A percentile compares a stretch with the other conserved stretches of the same genome.
Evolutionary conservation across 345 rosid genomes (phyloP).

Genomic region (Corchorus capsularis): DNA sequence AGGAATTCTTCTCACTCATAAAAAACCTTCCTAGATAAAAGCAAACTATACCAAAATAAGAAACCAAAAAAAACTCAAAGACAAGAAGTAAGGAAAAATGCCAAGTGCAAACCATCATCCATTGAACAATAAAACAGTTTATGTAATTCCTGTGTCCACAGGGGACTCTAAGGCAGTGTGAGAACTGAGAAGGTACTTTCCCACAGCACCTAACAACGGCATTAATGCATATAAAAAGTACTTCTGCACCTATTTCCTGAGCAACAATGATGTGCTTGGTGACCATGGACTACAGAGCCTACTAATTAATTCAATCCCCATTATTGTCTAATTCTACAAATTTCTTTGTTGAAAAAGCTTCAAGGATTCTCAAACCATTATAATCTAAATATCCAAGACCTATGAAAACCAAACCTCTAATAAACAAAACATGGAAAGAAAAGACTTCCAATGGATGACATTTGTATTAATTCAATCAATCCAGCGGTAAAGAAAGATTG

Average conservation of each 20-base stretch:
- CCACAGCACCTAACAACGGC: background rate
- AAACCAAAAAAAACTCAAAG: background rate
- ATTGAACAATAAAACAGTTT: background rate
- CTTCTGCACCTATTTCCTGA: background rate
- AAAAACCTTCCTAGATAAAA: background rate
- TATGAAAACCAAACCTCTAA: background rate
- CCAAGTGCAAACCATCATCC: background rate
- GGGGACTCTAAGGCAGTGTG: too few relatives aligned
- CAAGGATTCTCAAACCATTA: background rate
- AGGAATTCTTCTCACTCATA: background rate
- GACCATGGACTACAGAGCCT: background rate
- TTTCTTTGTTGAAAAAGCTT: background rate
- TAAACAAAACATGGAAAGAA: background rate
- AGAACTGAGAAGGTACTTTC: background rate
- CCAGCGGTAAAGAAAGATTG: background rate
- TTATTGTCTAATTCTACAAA: background rate
- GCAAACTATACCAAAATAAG: background rate
- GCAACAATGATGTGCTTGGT: background rate
- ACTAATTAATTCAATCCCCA: background rate
- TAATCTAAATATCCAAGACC: background rate
- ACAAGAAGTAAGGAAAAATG: constrained; percentile 2
- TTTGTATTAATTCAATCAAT: background rate
- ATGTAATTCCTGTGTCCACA: background rate
- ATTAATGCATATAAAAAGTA: background rate
- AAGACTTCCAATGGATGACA: background rate